These are phyloP conservation scores for Nymphaea thermarum DNA, from an alignment of 164 flowering plant species.

Conservation along the genomic window DNA sequence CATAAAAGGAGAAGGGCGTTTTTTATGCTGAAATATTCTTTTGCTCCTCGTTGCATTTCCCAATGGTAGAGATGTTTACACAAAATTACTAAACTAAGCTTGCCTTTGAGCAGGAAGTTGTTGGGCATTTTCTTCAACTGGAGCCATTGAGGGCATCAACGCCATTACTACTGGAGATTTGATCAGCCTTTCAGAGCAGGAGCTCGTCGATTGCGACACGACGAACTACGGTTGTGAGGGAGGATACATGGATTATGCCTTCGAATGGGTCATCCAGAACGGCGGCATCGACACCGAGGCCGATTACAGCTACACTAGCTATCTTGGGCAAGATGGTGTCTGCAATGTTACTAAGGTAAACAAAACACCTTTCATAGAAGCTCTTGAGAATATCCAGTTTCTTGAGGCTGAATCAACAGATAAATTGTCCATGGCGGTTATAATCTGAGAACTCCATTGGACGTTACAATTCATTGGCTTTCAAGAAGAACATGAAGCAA, in stretches of 20 bases:
- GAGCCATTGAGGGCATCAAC: conserved; percentile 54
- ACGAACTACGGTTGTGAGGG: conserved; percentile 58
- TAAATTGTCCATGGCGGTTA: too few species aligned
- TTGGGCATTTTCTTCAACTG: conserved; percentile 69
- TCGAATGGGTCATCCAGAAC: conserved; percentile 29
- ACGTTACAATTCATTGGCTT: too few species aligned
- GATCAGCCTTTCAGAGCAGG: conserved; percentile 59
- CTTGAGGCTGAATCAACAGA: too few species aligned
- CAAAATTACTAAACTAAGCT: neutral
- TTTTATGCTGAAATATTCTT: neutral
- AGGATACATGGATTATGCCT: conserved; percentile 52
- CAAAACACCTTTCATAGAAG: neutral
- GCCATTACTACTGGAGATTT: conserved; percentile 35
- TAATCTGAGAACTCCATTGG: too few species aligned
- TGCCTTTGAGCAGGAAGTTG: conserved; percentile 35
- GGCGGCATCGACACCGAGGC: conserved; percentile 43
- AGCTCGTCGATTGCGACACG: conserved; percentile 49
- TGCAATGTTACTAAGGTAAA: conserved; percentile 31
- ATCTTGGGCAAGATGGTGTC: conserved; percentile 26
- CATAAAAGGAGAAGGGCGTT: too few species aligned
- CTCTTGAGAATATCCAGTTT: too few species aligned
- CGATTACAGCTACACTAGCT: conserved; percentile 39
- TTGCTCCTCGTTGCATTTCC: neutral
- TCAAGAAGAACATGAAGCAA: too few species aligned
- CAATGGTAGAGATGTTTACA: neutral